Evolutionary conservation across 2,329 filamentous ascomycete species (phyloP).

Genomic region (Talaromyces sp.): DNA sequence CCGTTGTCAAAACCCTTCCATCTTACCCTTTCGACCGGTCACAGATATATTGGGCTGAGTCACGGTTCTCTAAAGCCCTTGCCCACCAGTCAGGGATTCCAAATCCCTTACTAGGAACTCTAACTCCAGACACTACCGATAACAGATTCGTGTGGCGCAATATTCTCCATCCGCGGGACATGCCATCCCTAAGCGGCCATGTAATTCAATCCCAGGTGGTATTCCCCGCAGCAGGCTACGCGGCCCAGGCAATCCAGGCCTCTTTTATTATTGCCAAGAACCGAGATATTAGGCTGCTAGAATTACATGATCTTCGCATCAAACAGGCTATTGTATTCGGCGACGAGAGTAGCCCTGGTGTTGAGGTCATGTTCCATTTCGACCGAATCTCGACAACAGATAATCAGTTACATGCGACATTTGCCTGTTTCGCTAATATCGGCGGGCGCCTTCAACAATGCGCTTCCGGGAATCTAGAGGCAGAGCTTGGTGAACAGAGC

Average conservation of each 20-base stretch:
- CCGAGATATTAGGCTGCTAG: conserved; percentile 10
- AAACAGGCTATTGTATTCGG: neutral
- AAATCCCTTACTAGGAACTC: conserved; percentile 7
- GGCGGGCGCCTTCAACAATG: neutral
- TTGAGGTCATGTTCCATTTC: neutral
- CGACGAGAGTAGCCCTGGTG: neutral
- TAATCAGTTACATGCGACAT: too few species aligned
- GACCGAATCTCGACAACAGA: neutral
- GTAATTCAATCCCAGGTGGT: conserved; percentile 16
- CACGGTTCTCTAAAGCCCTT: conserved; percentile 13
- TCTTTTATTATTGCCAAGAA: neutral
- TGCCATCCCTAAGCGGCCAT: conserved; percentile 27
- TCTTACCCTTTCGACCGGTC: conserved; percentile 17
- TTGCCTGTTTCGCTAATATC: neutral
- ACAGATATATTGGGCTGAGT: conserved; percentile 13
- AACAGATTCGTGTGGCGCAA: conserved; percentile 25
- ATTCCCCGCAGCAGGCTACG: conserved; percentile 20
- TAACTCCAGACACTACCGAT: conserved; percentile 16
- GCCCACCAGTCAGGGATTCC: conserved; percentile 2
- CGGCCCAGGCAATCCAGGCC: conserved; percentile 22
- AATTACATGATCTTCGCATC: conserved; percentile 16
- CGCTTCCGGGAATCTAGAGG: neutral
- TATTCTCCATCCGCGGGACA: conserved; percentile 18
- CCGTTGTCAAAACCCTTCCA: conserved; percentile 11
- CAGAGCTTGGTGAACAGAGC: neutral